Base-by-base conservation (phyloP, 176 grass and related monocot species). In the Guadua angustifolia region DNA sequence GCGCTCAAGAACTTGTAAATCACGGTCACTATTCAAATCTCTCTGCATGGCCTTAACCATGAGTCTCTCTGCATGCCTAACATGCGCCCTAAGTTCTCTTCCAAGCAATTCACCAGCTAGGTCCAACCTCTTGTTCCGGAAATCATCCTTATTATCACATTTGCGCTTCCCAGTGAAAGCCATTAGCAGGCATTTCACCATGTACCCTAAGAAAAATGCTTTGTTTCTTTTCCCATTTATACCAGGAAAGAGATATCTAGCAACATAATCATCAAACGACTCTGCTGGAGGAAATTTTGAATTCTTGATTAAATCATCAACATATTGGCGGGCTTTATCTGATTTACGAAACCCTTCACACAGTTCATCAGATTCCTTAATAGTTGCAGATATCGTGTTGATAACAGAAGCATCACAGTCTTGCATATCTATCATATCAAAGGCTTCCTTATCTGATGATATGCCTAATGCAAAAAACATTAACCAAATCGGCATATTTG, bases 111-210 rank as follows among this genome's bases (percentile, higher is more conserved):
- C 89, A 89, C 96, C 93, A 71, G 89, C 77, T 75, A 92, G 77
- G 14, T 94, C 91, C 79, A 98, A 73, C 64, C 96, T 91, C 88
- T 98, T 98, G 78, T 98, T 98, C 69, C 93, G 88, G 77, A 95
- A 98, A 94, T 95, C 93, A 44, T 98, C 95, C 76, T 98, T 98
- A 73, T 94, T 98, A 69, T 98, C 93, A 49, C 93, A 98, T 77
- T 94, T 98, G 42, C 96, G 82, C 68, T 92, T 98, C 60, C 96
- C 91, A 83, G 50, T 88, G 82, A 73, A 92, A 64, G 87, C 91
- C 73, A 95, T 77, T 69, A 98, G 84, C 73, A 98, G 82, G 66
- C 96, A 98, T 85, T 95, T 98, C 40, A 98, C 93, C 91, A 98
- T 98, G 83, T 98, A 95, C 38, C 93, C 91, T 69, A 98, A 87